phyloP scores from a whole-genome alignment of 805 yeast species.

The Saccharomyces mikatae region DNA sequence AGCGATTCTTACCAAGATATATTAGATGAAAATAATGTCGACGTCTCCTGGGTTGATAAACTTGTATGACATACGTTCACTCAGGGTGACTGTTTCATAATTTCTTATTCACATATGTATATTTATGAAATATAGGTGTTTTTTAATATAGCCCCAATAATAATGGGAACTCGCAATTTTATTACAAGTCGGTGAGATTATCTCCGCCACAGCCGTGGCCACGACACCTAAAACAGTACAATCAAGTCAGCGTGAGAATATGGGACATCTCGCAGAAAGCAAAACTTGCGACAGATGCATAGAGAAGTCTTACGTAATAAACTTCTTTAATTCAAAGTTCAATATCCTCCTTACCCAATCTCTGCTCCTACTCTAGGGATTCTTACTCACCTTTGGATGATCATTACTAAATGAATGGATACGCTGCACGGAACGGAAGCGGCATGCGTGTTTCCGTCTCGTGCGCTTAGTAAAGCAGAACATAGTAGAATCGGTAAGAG shows the following conservation, averaged over 20 bases:
- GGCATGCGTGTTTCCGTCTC: background rate
- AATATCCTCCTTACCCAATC: background rate
- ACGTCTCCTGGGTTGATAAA: constrained; percentile 36
- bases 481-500: background rate
- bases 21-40: constrained; percentile 40
- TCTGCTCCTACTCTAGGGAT: background rate
- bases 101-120: too few relatives aligned
- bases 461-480: background rate
- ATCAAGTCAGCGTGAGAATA: background rate
- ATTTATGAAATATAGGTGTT: too few relatives aligned
- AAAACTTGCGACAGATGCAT: background rate
- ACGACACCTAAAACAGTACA: background rate
- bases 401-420: background rate
- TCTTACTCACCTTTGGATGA: background rate
- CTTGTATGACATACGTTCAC: constrained; percentile 6
- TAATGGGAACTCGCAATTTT: too few relatives aligned
- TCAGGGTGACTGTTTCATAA: background rate
- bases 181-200: background rate
- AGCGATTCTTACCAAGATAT: constrained; percentile 39
- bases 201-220: too few relatives aligned
- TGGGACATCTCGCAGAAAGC: background rate
- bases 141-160: too few relatives aligned
- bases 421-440: background rate
- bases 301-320: background rate
- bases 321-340: background rate